These are phyloP conservation scores for Chamaecrista fasciculata DNA, from an alignment of 306 rosid genomes.

Conservation along the genomic window DNA sequence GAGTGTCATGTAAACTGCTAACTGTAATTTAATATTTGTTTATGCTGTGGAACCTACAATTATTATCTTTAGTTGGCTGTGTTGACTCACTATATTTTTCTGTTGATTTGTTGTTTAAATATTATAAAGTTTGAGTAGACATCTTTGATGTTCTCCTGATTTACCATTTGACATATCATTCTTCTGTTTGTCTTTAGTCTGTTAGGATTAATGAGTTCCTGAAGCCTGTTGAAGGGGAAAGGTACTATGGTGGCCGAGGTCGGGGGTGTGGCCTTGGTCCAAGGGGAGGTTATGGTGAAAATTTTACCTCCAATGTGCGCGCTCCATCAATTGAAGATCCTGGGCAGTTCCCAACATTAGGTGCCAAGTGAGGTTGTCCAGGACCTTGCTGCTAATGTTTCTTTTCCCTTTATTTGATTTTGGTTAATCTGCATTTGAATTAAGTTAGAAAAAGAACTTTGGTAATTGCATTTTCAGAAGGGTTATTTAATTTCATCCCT, in stretches of 20 bases:
- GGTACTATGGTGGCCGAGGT: constrained; percentile 70
- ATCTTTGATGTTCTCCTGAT: too few species aligned
- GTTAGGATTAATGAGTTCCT: constrained; percentile 84
- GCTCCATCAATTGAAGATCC: constrained; percentile 92
- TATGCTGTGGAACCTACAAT: too few species aligned
- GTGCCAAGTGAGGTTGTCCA: constrained; percentile 66
- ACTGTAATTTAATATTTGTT: too few species aligned
- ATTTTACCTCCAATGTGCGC: constrained; percentile 28
- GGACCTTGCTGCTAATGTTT: constrained; percentile 36
- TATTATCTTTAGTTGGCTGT: too few species aligned
- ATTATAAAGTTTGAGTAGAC: too few species aligned
- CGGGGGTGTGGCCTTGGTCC: constrained; percentile 84
- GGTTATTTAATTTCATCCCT: constrained; percentile 34
- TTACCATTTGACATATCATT: too few species aligned
- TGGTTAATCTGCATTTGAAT: constrained; percentile 50
- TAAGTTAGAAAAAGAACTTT: constrained; percentile 49
- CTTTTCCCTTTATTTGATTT: constrained; percentile 42
- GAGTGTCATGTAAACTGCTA: too few species aligned
- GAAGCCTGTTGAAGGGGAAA: too few species aligned
- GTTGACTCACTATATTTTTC: too few species aligned
- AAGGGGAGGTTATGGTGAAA: too few species aligned
- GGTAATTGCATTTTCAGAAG: constrained; percentile 50
- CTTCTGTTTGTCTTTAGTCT: constrained; percentile 50
- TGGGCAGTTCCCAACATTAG: constrained; percentile 79
- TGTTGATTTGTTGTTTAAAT: too few species aligned